Percentiles rank a stretch among this genome's conserved stretches.
These are phyloP conservation scores for Serendipita sp. DNA, from an alignment of 768 basidiomycete genomes.

Conservation along the genomic window DNA sequence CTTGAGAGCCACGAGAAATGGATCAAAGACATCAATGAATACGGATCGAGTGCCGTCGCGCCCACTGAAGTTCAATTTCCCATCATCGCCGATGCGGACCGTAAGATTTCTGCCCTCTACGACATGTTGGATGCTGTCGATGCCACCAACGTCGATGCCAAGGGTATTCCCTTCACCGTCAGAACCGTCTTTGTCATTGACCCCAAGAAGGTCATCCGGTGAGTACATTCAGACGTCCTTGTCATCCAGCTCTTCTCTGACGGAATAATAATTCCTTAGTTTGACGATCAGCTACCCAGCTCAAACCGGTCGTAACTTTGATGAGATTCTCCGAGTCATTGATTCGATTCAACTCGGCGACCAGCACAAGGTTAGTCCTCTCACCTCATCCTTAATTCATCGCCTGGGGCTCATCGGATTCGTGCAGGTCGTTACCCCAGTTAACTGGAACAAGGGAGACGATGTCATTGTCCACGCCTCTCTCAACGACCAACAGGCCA, in stretches of 20 bases:
- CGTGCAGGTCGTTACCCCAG: conserved; percentile 63
- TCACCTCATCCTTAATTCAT: not conserved
- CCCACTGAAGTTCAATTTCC: conserved; percentile 79
- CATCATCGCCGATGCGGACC: conserved; percentile 88
- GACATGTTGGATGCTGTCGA: conserved; percentile 97
- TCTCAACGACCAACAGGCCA: conserved; percentile 77
- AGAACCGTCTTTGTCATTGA: conserved; percentile 97
- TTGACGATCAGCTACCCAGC: conserved; percentile 86
- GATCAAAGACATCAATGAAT: conserved; percentile 78
- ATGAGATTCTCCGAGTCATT: conserved; percentile 58
- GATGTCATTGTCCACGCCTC: conserved; percentile 85
- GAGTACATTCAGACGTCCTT: too few relatives aligned
- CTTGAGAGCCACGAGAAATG: conserved; percentile 73
- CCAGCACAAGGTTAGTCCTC: conserved; percentile 31
- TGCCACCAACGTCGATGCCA: conserved; percentile 69
- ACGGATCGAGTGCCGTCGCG: conserved; percentile 41
- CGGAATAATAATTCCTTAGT: too few relatives aligned
- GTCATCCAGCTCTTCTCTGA: too few relatives aligned
- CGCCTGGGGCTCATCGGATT: not conserved
- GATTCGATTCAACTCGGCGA: conserved; percentile 89
- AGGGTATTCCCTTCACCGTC: conserved; percentile 93
- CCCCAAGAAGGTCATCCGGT: conserved; percentile 85
- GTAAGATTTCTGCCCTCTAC: conserved; percentile 55
- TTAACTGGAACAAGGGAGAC: conserved; percentile 89
- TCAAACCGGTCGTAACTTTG: conserved; percentile 88